phyloP scores from a whole-genome alignment of 2,329 filamentous ascomycete species.

The Aspergillus arachidicola region DNA sequence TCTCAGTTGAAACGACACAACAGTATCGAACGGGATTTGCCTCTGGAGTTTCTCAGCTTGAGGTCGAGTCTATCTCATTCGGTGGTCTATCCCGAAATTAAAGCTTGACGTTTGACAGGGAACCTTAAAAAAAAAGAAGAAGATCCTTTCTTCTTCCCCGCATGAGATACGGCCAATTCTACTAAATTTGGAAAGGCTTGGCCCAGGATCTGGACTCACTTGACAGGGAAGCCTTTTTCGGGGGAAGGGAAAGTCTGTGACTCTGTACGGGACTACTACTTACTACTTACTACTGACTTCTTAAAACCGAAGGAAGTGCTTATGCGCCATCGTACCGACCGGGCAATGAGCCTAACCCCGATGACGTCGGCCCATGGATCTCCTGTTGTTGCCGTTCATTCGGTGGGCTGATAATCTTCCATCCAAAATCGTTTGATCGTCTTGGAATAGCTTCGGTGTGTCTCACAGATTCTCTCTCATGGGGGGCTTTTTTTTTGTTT shows the following conservation, averaged over 20 bases:
- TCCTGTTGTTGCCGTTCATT: background rate
- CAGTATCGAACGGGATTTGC: background rate
- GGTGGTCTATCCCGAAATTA: background rate
- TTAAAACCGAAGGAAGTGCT: background rate
- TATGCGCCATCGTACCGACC: background rate
- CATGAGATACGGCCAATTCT: background rate
- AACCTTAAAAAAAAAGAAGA: background rate
- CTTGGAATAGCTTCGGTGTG: slow-evolving; percentile 4
- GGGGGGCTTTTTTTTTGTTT: too few species aligned
- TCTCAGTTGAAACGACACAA: background rate
- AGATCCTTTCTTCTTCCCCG: background rate
- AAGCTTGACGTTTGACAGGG: background rate
- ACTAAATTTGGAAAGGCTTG: background rate
- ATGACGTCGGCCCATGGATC: background rate
- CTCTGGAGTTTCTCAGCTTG: background rate
- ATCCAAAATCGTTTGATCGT: background rate
- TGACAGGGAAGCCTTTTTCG: background rate
- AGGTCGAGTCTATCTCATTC: background rate
- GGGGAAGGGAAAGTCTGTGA: background rate
- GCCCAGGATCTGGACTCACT: background rate
- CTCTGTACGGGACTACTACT: too few species aligned
- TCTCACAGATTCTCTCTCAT: background rate
- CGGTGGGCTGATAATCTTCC: background rate
- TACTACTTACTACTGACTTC: too few species aligned
- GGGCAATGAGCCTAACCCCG: background rate